A percentile compares a stretch with the other conserved stretches of the same genome.
Conservation (phyloP, 495 filamentous ascomycete species). For the Penicillium fimorum region DNA sequence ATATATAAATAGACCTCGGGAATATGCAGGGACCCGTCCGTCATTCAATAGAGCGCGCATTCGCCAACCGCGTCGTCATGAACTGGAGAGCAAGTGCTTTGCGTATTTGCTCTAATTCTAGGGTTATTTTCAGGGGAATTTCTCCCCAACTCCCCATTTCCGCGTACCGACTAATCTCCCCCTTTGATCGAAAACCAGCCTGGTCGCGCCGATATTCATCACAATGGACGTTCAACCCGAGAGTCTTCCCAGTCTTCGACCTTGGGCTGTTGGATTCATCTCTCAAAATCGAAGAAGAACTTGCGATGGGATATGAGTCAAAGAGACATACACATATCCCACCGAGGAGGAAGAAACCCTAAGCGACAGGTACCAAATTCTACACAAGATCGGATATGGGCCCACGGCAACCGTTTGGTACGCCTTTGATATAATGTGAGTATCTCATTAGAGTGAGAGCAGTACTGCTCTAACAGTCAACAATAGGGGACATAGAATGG, state of each 20-base stretch:
- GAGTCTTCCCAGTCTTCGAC: constrained; percentile 3
- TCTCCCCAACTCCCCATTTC: neutral
- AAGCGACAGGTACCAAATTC: constrained; percentile 1
- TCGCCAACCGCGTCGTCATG: neutral
- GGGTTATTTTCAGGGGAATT: neutral
- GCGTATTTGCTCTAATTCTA: neutral
- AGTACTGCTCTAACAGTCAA: neutral
- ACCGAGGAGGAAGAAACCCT: neutral
- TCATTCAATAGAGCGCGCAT: neutral
- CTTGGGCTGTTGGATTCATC: neutral
- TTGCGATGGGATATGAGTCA: neutral
- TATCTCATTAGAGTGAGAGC: neutral
- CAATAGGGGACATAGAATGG: neutral
- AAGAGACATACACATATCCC: neutral
- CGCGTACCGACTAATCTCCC: neutral
- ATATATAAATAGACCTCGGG: neutral
- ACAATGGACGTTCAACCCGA: constrained; percentile 7
- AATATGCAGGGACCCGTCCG: neutral
- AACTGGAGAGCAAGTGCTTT: neutral
- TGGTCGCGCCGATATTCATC: neutral
- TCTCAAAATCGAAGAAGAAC: neutral
- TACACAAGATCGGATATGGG: constrained; percentile 4
- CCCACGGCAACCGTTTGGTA: constrained; percentile 2
- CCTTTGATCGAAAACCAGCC: neutral
- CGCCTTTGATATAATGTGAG: constrained; percentile 1